These are phyloP conservation scores for Pythium phragmitis DNA, from an alignment of 352 stramenopile genomes.

Conservation along the genomic window DNA sequence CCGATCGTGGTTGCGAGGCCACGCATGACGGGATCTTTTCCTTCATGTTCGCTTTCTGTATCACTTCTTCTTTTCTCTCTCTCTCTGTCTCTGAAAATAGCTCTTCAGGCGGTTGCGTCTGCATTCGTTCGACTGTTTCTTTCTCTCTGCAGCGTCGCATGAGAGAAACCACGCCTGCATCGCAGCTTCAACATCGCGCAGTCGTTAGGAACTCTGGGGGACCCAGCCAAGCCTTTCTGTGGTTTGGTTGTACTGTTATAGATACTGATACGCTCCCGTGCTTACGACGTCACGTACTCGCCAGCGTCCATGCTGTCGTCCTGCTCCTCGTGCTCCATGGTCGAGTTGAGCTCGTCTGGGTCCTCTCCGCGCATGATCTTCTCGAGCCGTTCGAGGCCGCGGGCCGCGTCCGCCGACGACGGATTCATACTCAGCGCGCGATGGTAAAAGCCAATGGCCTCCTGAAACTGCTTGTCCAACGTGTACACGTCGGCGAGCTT, in stretches of 20 bases:
- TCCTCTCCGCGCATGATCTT: constrained; percentile 80
- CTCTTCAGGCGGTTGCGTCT: too few relatives aligned
- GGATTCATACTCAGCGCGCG: constrained; percentile 63
- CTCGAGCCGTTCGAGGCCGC: constrained; percentile 68
- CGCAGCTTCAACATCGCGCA: constrained; percentile 10
- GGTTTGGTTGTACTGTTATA: neutral
- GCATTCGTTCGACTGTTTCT: neutral
- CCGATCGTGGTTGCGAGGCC: neutral
- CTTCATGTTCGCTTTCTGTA: neutral
- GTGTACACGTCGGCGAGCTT: constrained; percentile 78
- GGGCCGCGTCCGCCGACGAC: constrained; percentile 43
- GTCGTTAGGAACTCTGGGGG: neutral
- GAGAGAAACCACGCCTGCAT: neutral
- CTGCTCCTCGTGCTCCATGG: constrained; percentile 59
- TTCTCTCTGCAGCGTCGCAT: neutral
- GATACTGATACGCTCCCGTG: neutral
- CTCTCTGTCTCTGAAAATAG: neutral
- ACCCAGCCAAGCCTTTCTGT: neutral
- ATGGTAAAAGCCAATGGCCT: constrained; percentile 73
- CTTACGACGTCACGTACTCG: constrained; percentile 38
- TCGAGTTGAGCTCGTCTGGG: constrained; percentile 62
- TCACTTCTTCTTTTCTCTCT: neutral
- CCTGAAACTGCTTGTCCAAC: constrained; percentile 62
- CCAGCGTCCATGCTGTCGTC: constrained; percentile 54
- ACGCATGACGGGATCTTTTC: neutral